Conservation (phyloP, 345 rosid genomes). For the Excoecaria cochinchinensis region DNA sequence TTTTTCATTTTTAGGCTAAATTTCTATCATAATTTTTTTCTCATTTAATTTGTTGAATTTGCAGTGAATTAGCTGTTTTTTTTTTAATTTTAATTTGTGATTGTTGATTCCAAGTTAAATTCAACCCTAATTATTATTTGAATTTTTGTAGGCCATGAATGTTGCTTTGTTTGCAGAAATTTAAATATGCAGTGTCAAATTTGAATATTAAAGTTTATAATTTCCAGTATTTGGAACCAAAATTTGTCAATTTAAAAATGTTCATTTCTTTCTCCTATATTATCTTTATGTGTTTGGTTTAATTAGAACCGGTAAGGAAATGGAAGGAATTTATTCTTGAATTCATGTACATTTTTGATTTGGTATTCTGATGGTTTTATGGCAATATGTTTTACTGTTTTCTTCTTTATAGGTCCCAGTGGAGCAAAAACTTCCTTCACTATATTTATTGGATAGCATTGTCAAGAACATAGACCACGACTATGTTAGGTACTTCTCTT, state of each 20-base stretch:
- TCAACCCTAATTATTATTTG: too few species aligned
- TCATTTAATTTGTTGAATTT: too few species aligned
- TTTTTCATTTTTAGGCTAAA: too few species aligned
- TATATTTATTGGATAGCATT: slow-evolving; percentile 93
- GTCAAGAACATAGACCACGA: slow-evolving; percentile 90
- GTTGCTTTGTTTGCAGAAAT: too few species aligned
- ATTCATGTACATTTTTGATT: background rate
- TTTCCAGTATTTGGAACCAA: background rate
- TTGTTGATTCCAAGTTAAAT: too few species aligned
- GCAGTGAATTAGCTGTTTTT: too few species aligned
- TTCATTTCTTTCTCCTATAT: background rate
- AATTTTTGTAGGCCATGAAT: too few species aligned
- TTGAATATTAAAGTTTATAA: background rate
- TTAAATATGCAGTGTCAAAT: too few species aligned
- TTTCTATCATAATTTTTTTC: too few species aligned
- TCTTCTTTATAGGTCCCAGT: slow-evolving; percentile 62
- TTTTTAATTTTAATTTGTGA: too few species aligned
- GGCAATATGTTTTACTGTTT: background rate
- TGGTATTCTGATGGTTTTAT: background rate
- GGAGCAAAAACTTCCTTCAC: slow-evolving; percentile 85
- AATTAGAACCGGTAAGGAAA: too few species aligned
- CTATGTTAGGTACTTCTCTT: slow-evolving; percentile 67
- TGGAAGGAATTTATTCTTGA: background rate
- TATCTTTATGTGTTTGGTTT: too few species aligned
- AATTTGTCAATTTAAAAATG: background rate